These are phyloP conservation scores for Cunninghamia lanceolata DNA, from an alignment of 75 land plant genomes.

Conservation along the genomic window DNA sequence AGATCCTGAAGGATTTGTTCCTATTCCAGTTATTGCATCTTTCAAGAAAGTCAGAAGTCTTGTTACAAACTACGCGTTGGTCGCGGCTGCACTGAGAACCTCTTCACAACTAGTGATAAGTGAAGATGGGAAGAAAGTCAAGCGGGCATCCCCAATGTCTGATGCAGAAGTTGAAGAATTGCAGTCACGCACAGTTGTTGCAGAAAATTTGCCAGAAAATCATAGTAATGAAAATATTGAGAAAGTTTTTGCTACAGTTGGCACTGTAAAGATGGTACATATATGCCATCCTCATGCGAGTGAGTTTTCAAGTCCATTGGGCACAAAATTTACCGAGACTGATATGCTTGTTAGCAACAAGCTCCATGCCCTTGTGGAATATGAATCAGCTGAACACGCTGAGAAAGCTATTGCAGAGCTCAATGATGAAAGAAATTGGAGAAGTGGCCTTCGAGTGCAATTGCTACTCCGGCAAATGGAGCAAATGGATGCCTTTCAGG, in stretches of 20 bases:
- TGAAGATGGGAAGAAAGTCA: constrained; percentile 95
- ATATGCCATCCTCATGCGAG: constrained; percentile 81
- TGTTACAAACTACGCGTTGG: constrained; percentile 54
- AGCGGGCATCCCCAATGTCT: constrained; percentile 65
- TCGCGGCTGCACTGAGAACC: constrained; percentile 68
- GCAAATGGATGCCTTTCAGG: too few species aligned
- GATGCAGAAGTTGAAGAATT: constrained; percentile 84
- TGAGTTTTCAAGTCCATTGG: constrained; percentile 57
- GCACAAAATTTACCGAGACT: constrained; percentile 58
- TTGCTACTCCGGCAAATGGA: too few species aligned
- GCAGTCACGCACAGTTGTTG: constrained; percentile 88
- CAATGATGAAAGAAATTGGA: too few species aligned
- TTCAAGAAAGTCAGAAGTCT: constrained; percentile 89
- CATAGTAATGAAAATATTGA: constrained; percentile 76
- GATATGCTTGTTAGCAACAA: constrained; percentile 78
- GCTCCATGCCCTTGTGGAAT: constrained; percentile 95
- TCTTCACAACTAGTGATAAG: constrained; percentile 91
- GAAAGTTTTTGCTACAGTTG: constrained; percentile 83
- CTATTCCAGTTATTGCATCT: constrained; percentile 80
- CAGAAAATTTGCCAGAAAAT: constrained; percentile 93
- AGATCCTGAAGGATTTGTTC: too few species aligned
- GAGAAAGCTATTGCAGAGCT: constrained; percentile 89
- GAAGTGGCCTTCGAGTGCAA: too few species aligned
- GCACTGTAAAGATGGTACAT: constrained; percentile 88
- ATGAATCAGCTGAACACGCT: constrained; percentile 87